These are phyloP conservation scores for Gentiana dahurica DNA, from an alignment of 257 asterid species.

Conservation along the genomic window DNA sequence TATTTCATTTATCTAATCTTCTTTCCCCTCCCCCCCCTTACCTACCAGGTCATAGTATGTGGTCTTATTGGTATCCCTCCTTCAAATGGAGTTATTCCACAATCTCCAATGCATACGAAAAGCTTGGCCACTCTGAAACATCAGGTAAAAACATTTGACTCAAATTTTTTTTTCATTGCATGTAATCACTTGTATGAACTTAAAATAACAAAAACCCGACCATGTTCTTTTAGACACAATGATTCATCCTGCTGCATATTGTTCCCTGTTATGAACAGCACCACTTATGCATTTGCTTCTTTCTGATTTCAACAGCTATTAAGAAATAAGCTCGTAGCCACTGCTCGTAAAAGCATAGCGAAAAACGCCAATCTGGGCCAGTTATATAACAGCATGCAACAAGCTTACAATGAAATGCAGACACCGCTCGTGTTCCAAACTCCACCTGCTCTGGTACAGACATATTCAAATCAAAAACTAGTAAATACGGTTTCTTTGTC, in stretches of 20 bases:
- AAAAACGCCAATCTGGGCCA: conserved; percentile 69
- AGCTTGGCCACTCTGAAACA: conserved; percentile 94
- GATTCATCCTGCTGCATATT: no score
- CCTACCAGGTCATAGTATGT: conserved; percentile 64
- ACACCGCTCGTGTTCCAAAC: conserved; percentile 83
- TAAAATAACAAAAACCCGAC: no score
- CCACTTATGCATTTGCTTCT: not conserved
- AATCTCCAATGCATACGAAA: conserved; percentile 98
- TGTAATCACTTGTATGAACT: not conserved
- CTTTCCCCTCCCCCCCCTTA: not conserved
- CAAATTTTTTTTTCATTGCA: not conserved
- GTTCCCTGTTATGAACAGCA: not conserved
- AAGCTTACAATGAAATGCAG: conserved; percentile 83
- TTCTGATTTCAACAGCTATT: conserved; percentile 49
- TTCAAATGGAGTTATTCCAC: conserved; percentile 96
- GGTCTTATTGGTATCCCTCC: conserved; percentile 99
- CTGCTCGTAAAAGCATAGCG: conserved; percentile 58
- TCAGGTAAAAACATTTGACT: conserved; percentile 40
- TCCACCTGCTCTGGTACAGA: conserved; percentile 59
- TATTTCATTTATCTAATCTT: not conserved
- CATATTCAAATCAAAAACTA: not conserved
- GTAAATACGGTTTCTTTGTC: not conserved
- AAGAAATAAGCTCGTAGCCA: conserved; percentile 75
- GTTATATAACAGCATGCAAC: conserved; percentile 67
- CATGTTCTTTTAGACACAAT: no score